Base-by-base conservation (phyloP, 371 early-diverging fungal species). In the Mucor saturninus region DNA sequence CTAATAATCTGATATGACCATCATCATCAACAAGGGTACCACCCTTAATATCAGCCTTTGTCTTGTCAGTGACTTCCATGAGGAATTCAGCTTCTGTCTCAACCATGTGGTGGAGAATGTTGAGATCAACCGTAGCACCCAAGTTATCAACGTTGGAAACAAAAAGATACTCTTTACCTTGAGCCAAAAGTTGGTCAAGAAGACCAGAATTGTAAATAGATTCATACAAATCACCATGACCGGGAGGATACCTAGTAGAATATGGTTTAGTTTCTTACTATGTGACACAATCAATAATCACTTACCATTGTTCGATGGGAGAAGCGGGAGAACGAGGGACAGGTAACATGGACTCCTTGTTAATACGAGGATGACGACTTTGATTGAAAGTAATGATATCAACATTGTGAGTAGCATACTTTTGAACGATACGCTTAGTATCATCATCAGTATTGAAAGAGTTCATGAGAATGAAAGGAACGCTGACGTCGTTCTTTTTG, bases 61-160 rank as follows among this genome's bases (percentile, higher is more conserved):
- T 99, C 87, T 99, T 99, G 82, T 99, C 94, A 6, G 99, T 99
- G 15, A 99, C 98, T 82, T 99, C 99, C 99, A 99, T 98, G 49
- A 99, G 77, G 79, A 98, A 99, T 71, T 98, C 99, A 56, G 98
- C 83, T 10, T 89, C 90, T 32, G 94, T 87, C 56, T 89, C 87
- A 35, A 90, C 89, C 86, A 99, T 87, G 76, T 98, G 95, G 65
- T 96, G 87, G 55, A 99, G 84, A 65, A 99, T 95, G 67, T 87
- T 86, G 48, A 92, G 81, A 74, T 99, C 99, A 40, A 99, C 98
- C 14, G 98, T 99, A 29, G 99, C 98, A 58, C 99, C 99, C 62
- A 99, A 83, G 77, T 99, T 99, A 79, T 99, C 99, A n/a, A 99
- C 95, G 79, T 99, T 99, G 40, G 97, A 95, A 29, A 99, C 91